Evolutionary conservation across 805 yeast genomes (phyloP).

Genomic region (Monosporozyma siamensis): DNA sequence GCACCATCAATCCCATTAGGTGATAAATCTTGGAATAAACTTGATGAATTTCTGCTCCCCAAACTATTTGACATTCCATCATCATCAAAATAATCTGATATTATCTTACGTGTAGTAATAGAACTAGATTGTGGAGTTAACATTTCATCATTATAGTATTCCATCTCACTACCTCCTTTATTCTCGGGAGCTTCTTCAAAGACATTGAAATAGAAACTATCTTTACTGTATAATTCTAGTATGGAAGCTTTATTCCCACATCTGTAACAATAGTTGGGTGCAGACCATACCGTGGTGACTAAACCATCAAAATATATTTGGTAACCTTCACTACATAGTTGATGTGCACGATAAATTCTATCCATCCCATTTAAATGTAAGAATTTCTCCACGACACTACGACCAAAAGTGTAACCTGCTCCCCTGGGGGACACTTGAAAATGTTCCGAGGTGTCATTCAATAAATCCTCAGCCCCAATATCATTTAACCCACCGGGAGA

Average conservation of each 20-base stretch:
- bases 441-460: conserved; percentile 34
- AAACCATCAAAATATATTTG: conserved; percentile 85
- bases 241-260: conserved; percentile 98
- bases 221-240: conserved; percentile 68
- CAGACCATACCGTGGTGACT: conserved; percentile 96
- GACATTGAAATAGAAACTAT: conserved; percentile 71
- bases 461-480: conserved; percentile 14
- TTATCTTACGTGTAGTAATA: conserved; percentile 7
- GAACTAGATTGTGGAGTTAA: background rate
- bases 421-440: conserved; percentile 91
- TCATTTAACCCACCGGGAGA: conserved; percentile 2
- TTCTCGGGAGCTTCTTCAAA: conserved; percentile 97
- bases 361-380: conserved; percentile 66
- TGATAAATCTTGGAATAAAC: background rate
- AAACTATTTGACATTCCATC: conserved; percentile 2
- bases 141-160: background rate
- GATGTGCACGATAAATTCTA: conserved; percentile 89
- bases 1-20: background rate
- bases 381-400: conserved; percentile 82
- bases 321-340: conserved; percentile 91
- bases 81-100: conserved; percentile 11
- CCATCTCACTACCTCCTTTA: conserved; percentile 26
- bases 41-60: background rate
- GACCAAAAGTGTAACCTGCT: conserved; percentile 95
- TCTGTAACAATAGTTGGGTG: conserved; percentile 94